A percentile compares a stretch with the other conserved stretches of the same genome.
Evolutionary conservation across 2,329 filamentous ascomycete species (phyloP).

Genomic region (Exserohilum turcica): DNA sequence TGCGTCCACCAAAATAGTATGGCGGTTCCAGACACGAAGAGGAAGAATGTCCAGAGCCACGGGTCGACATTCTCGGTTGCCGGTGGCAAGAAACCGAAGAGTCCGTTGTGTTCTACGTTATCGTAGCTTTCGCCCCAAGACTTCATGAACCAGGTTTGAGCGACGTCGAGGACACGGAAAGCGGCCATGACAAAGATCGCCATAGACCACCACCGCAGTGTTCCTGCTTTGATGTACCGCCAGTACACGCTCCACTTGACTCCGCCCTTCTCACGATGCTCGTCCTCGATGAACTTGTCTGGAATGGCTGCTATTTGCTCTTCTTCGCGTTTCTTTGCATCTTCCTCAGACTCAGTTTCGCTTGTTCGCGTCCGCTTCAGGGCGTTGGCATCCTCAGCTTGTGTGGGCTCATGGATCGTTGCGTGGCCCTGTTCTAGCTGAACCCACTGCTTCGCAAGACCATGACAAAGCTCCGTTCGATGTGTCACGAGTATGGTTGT

Average conservation of each 20-base stretch:
- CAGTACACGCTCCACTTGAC: constrained; percentile 79
- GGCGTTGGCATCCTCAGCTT: constrained; percentile 53
- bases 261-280: constrained; percentile 73
- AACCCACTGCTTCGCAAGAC: constrained; percentile 74
- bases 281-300: constrained; percentile 80
- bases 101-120: constrained; percentile 29
- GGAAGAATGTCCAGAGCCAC: constrained; percentile 74
- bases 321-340: constrained; percentile 43
- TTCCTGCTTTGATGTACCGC: constrained; percentile 83
- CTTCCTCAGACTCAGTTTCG: constrained; percentile 43
- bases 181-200: constrained; percentile 67
- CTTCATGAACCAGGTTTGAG: constrained; percentile 81
- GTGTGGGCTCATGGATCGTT: constrained; percentile 47
- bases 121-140: constrained; percentile 82
- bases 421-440: constrained; percentile 68
- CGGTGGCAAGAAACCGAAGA: constrained; percentile 62
- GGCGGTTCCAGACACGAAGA: constrained; percentile 55
- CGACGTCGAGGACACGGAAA: constrained; percentile 68
- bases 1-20: constrained; percentile 63
- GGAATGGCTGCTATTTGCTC: constrained; percentile 61
- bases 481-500: constrained; percentile 67
- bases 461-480: constrained; percentile 70
- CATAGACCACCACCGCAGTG: constrained; percentile 71
- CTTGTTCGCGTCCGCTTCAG: constrained; percentile 48
- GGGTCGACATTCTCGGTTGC: constrained; percentile 70